Base-by-base conservation (phyloP, 2,329 filamentous ascomycete genomes). In the Sporothrix globosa region DNA sequence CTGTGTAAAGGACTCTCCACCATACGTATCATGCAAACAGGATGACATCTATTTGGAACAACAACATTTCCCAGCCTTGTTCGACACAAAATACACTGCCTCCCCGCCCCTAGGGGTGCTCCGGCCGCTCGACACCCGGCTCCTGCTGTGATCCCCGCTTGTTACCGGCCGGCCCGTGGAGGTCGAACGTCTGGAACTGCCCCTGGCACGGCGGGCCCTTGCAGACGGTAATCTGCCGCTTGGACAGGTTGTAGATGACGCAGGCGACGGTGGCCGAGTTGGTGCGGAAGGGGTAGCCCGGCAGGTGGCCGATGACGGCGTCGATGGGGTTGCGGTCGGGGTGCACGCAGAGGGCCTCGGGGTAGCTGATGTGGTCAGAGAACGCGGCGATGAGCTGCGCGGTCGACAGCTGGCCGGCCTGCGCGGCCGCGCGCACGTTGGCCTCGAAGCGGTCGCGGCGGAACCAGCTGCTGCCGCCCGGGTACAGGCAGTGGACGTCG, bases 201-300 rank as follows among this genome's bases (percentile, higher is more conserved):
- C 73, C 74, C 61, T 76, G 71, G 67, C 75, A 76, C 6, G 74
- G 75, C n/a, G 74, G 73, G 1, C 75, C 75, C 56, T 74, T 76
- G 52, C 74, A 76, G 1, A 76, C 74, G 13, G 73, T 74, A 2
- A 76, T 58, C 6, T 69, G 68, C 24, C 41, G 46, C 48, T 72
- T 30, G 0, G 71, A 60, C 46, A 75, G 67, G 69, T 76, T 73
- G 69, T 77, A 77, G 5, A 76, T 68, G 19, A 77, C 75, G 60
- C 70, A 75, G 2, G 75, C 76, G 3, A 77, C 75, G 2, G 76
- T 76, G 30, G 69, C 70, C 48, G 56, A 67, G 65, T 58, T 68
- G 27, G 60, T 27, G 21, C 56, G 52, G 68, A 72, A 74, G 4
- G 73, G 70, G 34, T 74, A 74, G n/a, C 71, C 73, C 0, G 71